Percentiles rank a stretch among this genome's conserved stretches.
phyloP scores from a whole-genome alignment of 176 grass and related monocot species.

The Chrysopogon serrulatus region DNA sequence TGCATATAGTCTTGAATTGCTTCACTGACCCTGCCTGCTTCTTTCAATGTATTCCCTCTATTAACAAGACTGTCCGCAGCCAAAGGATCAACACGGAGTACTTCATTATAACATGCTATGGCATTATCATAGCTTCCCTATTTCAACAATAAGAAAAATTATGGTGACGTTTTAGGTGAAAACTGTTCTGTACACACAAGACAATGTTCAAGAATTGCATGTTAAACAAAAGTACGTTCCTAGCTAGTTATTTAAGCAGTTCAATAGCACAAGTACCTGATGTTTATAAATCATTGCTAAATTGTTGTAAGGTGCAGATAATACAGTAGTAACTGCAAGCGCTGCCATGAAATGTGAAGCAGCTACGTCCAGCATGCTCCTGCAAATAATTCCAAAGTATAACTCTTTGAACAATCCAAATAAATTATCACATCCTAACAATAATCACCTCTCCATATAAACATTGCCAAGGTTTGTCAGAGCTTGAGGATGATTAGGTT shows the following conservation, averaged over 20 bases:
- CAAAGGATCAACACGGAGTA: neutral
- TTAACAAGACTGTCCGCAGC: neutral
- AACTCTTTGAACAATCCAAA: neutral
- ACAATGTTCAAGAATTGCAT: neutral
- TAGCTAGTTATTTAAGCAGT: neutral
- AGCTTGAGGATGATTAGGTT: conserved; percentile 5
- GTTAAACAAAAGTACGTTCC: neutral
- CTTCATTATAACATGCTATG: neutral
- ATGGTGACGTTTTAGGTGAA: neutral
- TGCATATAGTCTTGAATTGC: conserved; percentile 1
- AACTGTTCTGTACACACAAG: neutral
- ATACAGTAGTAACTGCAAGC: neutral
- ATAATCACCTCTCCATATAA: neutral
- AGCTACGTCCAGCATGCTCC: neutral
- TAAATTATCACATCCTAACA: neutral
- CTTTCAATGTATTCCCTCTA: neutral
- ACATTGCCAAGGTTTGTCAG: neutral
- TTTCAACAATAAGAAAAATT: neutral
- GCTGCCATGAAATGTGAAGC: neutral
- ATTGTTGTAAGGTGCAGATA: conserved; percentile 3
- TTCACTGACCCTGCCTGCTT: neutral
- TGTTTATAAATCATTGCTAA: neutral
- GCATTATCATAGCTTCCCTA: neutral
- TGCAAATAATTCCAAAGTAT: neutral
- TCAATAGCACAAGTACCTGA: neutral